Percentiles rank a stretch among this genome's conserved stretches.
Conservation (phyloP, 1,139 yeast species). For the Zygoascus hellenicus region DNA sequence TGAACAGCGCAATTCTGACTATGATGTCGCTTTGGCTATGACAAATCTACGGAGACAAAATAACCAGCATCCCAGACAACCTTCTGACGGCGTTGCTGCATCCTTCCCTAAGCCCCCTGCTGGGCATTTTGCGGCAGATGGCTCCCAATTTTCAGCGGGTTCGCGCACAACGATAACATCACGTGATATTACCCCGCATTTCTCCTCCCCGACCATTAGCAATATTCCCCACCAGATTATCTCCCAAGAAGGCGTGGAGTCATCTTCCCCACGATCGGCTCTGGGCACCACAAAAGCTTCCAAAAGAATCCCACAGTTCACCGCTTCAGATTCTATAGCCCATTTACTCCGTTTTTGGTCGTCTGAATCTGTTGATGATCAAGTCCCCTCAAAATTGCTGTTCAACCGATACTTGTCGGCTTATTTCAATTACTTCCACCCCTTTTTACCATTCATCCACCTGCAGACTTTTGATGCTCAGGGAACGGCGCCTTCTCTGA, state of each 20-base stretch:
- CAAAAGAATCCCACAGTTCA: slow-evolving; percentile 23
- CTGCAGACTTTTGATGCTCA: slow-evolving; percentile 31
- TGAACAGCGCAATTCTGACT: not conserved
- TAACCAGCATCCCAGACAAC: not conserved
- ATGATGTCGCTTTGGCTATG: slow-evolving; percentile 11
- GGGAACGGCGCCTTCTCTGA: slow-evolving; percentile 29
- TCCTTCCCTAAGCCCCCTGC: too few species aligned
- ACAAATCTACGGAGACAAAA: slow-evolving; percentile 2
- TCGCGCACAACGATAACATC: not conserved
- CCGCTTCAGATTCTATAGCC: slow-evolving; percentile 18
- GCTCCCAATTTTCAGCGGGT: too few species aligned
- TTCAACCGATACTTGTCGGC: slow-evolving; percentile 31
- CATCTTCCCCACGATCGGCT: not conserved
- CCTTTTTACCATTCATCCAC: slow-evolving; percentile 34
- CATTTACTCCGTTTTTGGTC: slow-evolving; percentile 20
- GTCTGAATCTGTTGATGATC: not conserved
- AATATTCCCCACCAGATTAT: not conserved
- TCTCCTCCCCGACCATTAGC: not conserved
- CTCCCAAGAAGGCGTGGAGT: not conserved
- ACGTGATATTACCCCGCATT: not conserved
- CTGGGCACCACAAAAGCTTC: not conserved
- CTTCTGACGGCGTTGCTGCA: not conserved
- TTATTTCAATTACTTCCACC: slow-evolving; percentile 34
- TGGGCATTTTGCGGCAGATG: too few species aligned
- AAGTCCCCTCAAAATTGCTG: slow-evolving; percentile 25